These are phyloP conservation scores for Clonostachys byssicola DNA, from an alignment of 2,329 filamentous ascomycete species.

Conservation along the genomic window DNA sequence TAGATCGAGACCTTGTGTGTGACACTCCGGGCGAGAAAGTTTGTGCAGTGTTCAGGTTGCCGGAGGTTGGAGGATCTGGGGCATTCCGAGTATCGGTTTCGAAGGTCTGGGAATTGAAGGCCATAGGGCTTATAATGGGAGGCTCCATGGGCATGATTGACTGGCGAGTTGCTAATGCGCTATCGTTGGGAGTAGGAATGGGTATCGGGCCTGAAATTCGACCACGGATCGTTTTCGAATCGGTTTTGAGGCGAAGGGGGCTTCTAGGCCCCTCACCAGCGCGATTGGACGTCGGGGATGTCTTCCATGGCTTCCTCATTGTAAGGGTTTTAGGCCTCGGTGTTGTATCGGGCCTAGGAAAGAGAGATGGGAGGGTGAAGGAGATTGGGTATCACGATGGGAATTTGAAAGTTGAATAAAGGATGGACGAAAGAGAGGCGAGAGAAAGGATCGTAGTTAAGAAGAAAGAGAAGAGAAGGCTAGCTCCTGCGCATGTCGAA, in stretches of 20 bases:
- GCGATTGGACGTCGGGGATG: constrained; percentile 25
- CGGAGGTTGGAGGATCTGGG: too few species aligned
- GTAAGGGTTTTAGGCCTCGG: not conserved
- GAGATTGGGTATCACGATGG: not conserved
- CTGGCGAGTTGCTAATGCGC: constrained; percentile 28
- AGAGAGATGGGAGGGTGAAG: too few species aligned
- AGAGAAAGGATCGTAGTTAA: not conserved
- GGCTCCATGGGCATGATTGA: too few species aligned
- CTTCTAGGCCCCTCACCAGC: not conserved
- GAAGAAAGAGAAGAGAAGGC: not conserved
- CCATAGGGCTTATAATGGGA: too few species aligned
- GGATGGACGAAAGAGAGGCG: not conserved
- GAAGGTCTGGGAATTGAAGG: too few species aligned
- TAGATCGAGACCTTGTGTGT: too few species aligned
- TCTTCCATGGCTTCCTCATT: constrained; percentile 35
- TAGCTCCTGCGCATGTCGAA: too few species aligned
- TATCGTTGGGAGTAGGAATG: constrained; percentile 40
- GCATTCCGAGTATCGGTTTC: too few species aligned
- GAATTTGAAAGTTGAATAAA: not conserved
- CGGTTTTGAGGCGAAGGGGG: constrained; percentile 27
- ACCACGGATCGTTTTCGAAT: constrained; percentile 38
- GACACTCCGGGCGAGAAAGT: too few species aligned
- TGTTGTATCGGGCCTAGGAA: too few species aligned
- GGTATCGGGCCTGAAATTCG: constrained; percentile 60
- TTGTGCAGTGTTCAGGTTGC: too few species aligned